Percentiles rank a stretch among this genome's conserved stretches.
Conservation (phyloP, 208 protist genomes). For the Trichomonas tenax region DNA sequence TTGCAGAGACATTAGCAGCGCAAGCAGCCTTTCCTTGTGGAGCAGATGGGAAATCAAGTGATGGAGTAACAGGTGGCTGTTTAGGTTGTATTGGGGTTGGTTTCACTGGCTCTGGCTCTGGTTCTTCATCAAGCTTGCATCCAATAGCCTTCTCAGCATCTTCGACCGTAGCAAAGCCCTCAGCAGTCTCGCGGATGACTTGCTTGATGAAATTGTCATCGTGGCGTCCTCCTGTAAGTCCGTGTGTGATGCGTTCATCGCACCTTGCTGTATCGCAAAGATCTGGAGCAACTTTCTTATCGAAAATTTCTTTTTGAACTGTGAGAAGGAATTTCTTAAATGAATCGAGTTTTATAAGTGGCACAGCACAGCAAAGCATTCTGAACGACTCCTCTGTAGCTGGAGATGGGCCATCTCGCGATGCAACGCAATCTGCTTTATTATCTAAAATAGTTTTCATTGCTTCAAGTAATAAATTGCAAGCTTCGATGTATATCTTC, state of each 20-base stretch:
- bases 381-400: neutral
- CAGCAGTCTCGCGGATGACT: neutral
- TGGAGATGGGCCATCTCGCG: neutral
- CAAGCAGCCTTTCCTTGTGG: neutral
- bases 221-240: neutral
- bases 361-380: neutral
- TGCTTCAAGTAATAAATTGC: neutral
- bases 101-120: neutral
- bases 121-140: neutral
- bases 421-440: neutral
- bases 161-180: neutral
- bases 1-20: neutral
- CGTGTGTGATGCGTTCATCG: neutral
- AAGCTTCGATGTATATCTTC: neutral
- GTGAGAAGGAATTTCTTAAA: neutral
- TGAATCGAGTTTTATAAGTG: neutral
- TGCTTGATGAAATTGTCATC: neutral
- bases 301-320: neutral
- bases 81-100: neutral
- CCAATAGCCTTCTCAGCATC: neutral
- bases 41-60: neutral
- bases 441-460: neutral
- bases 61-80: no score
- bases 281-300: neutral
- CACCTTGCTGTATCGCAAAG: neutral